These are phyloP conservation scores for Neodidymelliopsis sp. DNA, from an alignment of 2,329 filamentous ascomycete species.

Conservation along the genomic window DNA sequence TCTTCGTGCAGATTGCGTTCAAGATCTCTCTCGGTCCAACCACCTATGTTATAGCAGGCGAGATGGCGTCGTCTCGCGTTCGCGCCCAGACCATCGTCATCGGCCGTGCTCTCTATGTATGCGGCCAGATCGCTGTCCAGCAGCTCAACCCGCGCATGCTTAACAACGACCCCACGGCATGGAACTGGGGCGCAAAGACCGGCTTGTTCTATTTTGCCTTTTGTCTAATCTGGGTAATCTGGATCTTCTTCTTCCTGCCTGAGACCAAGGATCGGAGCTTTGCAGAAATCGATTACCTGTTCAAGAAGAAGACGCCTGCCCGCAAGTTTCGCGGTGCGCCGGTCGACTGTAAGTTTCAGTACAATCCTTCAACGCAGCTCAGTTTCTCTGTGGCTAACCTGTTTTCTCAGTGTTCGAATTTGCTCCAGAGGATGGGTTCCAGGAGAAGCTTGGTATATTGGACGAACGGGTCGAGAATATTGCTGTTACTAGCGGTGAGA, in stretches of 20 bases:
- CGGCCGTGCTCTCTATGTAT: conserved; percentile 69
- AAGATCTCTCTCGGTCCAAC: conserved; percentile 77
- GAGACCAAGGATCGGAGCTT: conserved; percentile 80
- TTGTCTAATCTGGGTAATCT: conserved; percentile 77
- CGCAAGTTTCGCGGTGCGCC: conserved; percentile 24
- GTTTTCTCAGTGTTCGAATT: conserved; percentile 22
- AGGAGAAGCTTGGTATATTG: conserved; percentile 7
- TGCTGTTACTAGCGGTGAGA: background rate
- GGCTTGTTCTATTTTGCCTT: conserved; percentile 85
- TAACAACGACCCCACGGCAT: conserved; percentile 58
- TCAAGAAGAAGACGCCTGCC: conserved; percentile 59
- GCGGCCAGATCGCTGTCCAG: conserved; percentile 71
- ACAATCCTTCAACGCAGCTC: background rate
- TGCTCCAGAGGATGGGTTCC: conserved; percentile 14
- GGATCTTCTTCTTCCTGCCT: conserved; percentile 78
- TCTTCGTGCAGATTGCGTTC: conserved; percentile 28
- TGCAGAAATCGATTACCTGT: conserved; percentile 81
- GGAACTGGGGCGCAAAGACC: conserved; percentile 79
- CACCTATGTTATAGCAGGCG: conserved; percentile 83
- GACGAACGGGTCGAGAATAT: background rate
- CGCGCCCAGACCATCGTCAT: conserved; percentile 89
- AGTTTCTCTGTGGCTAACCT: conserved; percentile 5
- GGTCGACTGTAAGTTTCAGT: conserved; percentile 22
- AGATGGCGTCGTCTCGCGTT: conserved; percentile 79
- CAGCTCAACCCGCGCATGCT: conserved; percentile 71